Conservation (phyloP, 768 basidiomycete species). For the Boletus reticuloceps region DNA sequence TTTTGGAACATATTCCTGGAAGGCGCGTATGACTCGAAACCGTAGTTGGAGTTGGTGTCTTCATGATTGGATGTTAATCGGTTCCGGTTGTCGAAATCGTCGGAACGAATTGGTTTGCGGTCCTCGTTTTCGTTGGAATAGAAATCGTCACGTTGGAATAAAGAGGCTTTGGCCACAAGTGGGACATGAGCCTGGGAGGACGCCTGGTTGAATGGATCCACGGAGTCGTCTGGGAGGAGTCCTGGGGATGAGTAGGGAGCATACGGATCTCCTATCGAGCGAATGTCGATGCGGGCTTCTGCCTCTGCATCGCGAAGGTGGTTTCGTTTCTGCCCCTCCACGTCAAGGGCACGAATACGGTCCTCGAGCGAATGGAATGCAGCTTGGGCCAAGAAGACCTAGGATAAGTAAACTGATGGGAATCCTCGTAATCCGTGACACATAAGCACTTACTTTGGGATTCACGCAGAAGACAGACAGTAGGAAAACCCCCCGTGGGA, state of each 20-base stretch:
- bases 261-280: slow-evolving; percentile 64
- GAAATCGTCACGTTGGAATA: slow-evolving; percentile 71
- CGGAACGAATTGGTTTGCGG: too few relatives aligned
- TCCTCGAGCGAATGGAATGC: slow-evolving; percentile 94
- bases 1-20: too few relatives aligned
- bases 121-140: slow-evolving; percentile 81
- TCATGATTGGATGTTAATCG: too few relatives aligned
- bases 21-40: too few relatives aligned
- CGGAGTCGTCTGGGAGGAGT: slow-evolving; percentile 40
- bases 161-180: slow-evolving; percentile 54
- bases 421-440: too few relatives aligned
- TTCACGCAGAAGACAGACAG: too few relatives aligned
- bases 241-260: slow-evolving; percentile 66
- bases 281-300: slow-evolving; percentile 62
- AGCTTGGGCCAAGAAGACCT: slow-evolving; percentile 68
- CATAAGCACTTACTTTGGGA: too few relatives aligned
- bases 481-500: too few relatives aligned
- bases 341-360: slow-evolving; percentile 74
- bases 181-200: slow-evolving; percentile 50
- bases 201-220: slow-evolving; percentile 42
- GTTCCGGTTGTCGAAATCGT: too few relatives aligned
- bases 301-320: slow-evolving; percentile 73
- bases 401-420: too few relatives aligned
- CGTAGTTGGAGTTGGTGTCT: too few relatives aligned
- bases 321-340: slow-evolving; percentile 83